Base-by-base conservation (phyloP, 2,329 filamentous ascomycete genomes). In the Acrodontium crateriforme region DNA sequence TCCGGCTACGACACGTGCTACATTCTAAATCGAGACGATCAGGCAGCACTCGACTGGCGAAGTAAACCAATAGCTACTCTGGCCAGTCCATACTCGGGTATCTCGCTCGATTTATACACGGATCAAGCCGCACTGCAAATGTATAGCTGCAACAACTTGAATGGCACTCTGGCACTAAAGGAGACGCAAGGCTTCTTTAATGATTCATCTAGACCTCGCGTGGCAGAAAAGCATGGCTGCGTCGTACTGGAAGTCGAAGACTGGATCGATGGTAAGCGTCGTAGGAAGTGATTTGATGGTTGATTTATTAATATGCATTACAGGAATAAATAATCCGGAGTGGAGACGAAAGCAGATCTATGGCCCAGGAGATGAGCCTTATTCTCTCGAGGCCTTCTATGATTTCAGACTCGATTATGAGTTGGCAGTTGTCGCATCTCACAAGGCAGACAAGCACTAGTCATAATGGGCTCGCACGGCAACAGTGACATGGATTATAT, bases 241-340 rank as follows among this genome's bases (percentile, higher is more conserved):
- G 48, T 92, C 13, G 85, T 92, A 26, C 68, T 94, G 53, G 85
- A 94, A 59, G 81, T 89, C 9, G 72, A 94, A 63, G 84, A 89
- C 53, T 93, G 74, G 69, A 92, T 93, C 47, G 84, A 92, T 51
- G 83, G 67, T 10, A n/a, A n/a, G n/a, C n/a, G n/a, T n/a, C n/a
- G n/a, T n/a, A n/a, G n/a, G n/a, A n/a, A n/a, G n/a, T n/a, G n/a
- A n/a, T n/a, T n/a, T n/a, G n/a, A n/a, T n/a, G n/a, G n/a, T n/a
- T n/a, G n/a, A n/a, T n/a, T n/a, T n/a, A n/a, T n/a, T n/a, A n/a
- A n/a, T n/a, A n/a, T n/a, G n/a, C n/a, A n/a, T n/a, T n/a, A n/a
- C n/a, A n/a, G n/a, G n/a, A n/a, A 89, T 94, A 57, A 94, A 93
- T 58, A 91, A 92, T 56, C 85, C 84, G 0, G 71, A 82, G 53